Base-by-base conservation (phyloP, 148 eudicot genomes). In the Silene uniflora region DNA sequence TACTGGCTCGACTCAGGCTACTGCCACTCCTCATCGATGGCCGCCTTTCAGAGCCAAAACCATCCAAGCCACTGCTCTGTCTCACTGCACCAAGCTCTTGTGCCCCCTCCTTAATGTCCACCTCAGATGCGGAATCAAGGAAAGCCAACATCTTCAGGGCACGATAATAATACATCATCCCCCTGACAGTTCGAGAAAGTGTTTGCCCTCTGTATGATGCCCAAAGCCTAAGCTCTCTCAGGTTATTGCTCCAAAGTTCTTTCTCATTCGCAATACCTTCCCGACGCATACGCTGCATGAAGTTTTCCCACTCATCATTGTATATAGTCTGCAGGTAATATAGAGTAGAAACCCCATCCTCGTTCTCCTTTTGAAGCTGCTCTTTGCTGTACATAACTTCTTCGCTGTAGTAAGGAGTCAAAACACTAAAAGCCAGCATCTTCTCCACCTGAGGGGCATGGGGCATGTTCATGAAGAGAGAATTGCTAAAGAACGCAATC, bases 391-490 rank as follows among this genome's bases (percentile, higher is more conserved):
- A 93, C 60, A 91, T 8, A 68, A 93, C 98, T 62, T 91, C 97
- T 83, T 93, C 98, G 35, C 85, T 86, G 81, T 93, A 93, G 86
- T 93, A 93, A n/a, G 98, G 98, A 14, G 97, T 93, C 83, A 93
- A 82, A 56, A 93, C 97, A 82, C 93, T 90, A 74, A 93, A 91
- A 72, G 97, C 93, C 88, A 83, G 73, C 98, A 93, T 93, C 75
- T 93, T 93, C 77, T 93, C 98, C 60, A 93, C 98, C 77, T 87
- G 98, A 32, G 97, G 97, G 64, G 98, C 98, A 80, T 90, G 98
- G 73, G 98, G 98, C 95, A 93, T 90, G 88, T 90, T 93, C 98
- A 93, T 93, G 84, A 93, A 93, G 56, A 93, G 88, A 39, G 98
- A 91, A 80, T 93, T 93, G 83, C 97, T 93, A 75, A 93, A 93